Conservation (phyloP, 805 yeast genomes). For the Teunomyces funiuensis region DNA sequence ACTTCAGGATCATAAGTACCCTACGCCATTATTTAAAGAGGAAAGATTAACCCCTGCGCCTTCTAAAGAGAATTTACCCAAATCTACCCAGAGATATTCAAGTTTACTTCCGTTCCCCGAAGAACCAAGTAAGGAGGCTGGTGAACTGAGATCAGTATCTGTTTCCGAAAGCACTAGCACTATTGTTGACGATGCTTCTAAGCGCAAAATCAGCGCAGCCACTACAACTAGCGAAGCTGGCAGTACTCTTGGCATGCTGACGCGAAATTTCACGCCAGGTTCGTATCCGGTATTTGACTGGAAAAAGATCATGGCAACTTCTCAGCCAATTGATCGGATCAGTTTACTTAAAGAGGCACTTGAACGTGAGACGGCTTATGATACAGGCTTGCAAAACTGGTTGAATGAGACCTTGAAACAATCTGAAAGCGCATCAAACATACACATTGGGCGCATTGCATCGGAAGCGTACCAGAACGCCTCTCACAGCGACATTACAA, state of each 20-base stretch:
- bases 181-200: neutral
- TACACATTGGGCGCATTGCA: slow-evolving; percentile 55
- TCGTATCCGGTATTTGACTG: slow-evolving; percentile 39
- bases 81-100: slow-evolving; percentile 21
- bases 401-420: slow-evolving; percentile 45
- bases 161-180: neutral
- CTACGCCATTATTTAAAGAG: slow-evolving; percentile 24
- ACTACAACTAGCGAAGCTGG: slow-evolving; percentile 3
- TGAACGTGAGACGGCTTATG: slow-evolving; percentile 42
- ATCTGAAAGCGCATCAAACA: slow-evolving; percentile 32
- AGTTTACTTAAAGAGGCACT: slow-evolving; percentile 43
- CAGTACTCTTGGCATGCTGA: neutral
- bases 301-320: slow-evolving; percentile 39
- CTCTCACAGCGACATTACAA: slow-evolving; percentile 51
- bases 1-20: slow-evolving; percentile 21
- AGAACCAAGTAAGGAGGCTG: neutral
- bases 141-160: neutral
- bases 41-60: slow-evolving; percentile 24
- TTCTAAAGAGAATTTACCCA: slow-evolving; percentile 10
- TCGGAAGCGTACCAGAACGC: slow-evolving; percentile 67
- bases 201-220: slow-evolving; percentile 1
- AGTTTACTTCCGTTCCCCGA: slow-evolving; percentile 20
- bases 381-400: slow-evolving; percentile 63
- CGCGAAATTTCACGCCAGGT: slow-evolving; percentile 6
- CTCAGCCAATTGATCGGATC: slow-evolving; percentile 44